Conservation (phyloP, 1,284 basidiomycete genomes). For the Fomitopsis betulina region DNA sequence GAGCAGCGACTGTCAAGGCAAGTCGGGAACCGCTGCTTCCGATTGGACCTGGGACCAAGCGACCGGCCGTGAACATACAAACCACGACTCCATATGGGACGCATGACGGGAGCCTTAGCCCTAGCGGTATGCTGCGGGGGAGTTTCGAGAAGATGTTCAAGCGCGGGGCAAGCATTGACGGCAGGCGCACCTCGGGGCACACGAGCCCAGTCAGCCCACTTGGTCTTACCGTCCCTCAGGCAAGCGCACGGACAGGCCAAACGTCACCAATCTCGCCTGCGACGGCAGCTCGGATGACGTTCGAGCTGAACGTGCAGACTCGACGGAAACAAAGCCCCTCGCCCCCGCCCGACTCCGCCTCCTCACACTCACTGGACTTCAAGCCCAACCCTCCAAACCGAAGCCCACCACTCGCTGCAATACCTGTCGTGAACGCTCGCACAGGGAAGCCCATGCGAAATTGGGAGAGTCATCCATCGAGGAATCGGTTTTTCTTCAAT, state of each 20-base stretch:
- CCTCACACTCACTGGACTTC: constrained; percentile 35
- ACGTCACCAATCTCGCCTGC: constrained; percentile 20
- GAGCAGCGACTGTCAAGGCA: constrained; percentile 42
- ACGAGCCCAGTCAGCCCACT: constrained; percentile 15
- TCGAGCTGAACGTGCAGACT: constrained; percentile 21
- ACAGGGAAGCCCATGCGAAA: constrained; percentile 44
- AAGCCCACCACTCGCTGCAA: constrained; percentile 33
- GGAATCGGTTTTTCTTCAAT: constrained; percentile 69
- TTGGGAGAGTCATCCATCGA: constrained; percentile 61
- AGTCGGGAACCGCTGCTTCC: constrained; percentile 69
- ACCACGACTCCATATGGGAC: constrained; percentile 24
- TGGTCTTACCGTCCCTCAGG: constrained; percentile 11
- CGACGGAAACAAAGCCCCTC: constrained; percentile 22
- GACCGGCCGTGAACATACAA: constrained; percentile 24
- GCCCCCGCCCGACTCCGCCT: constrained; percentile 16
- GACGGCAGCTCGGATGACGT: constrained; percentile 17
- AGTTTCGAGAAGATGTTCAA: constrained; percentile 53
- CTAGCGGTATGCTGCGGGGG: constrained; percentile 42
- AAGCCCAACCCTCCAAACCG: constrained; percentile 30
- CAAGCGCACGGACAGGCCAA: constrained; percentile 18
- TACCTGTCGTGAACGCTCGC: constrained; percentile 39
- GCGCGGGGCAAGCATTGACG: constrained; percentile 54
- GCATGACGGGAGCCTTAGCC: constrained; percentile 25
- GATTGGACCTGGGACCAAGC: constrained; percentile 27
- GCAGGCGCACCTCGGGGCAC: constrained; percentile 24